These are phyloP conservation scores for Daldinia childiae DNA, from an alignment of 495 filamentous ascomycete genomes.

Conservation along the genomic window DNA sequence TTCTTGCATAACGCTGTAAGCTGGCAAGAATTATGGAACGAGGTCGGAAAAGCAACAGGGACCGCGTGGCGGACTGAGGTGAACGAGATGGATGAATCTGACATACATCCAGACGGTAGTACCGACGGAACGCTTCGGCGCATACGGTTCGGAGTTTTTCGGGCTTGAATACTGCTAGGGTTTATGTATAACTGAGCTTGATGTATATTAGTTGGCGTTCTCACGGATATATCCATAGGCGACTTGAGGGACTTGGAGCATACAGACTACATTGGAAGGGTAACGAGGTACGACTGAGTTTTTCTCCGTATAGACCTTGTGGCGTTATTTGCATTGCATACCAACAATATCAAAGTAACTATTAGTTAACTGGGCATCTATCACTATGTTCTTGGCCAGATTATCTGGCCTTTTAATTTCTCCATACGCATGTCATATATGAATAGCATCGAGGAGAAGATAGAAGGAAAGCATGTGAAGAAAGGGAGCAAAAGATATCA, in stretches of 20 bases:
- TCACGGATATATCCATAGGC: not conserved
- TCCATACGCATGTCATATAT: too few species aligned
- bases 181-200: not conserved
- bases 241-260: not conserved
- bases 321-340: not conserved
- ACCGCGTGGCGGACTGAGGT: slow-evolving; percentile 55
- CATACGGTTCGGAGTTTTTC: slow-evolving; percentile 39
- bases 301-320: not conserved
- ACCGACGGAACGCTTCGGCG: slow-evolving; percentile 34
- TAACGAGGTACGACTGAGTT: not conserved
- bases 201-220: not conserved
- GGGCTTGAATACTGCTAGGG: slow-evolving; percentile 13
- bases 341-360: not conserved
- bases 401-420: too few species aligned
- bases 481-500: too few species aligned
- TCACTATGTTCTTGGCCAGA: too few species aligned
- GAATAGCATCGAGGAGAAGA: too few species aligned
- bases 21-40: slow-evolving; percentile 58
- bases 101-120: slow-evolving; percentile 12
- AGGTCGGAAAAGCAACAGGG: slow-evolving; percentile 53
- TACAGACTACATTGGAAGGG: not conserved
- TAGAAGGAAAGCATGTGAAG: too few species aligned
- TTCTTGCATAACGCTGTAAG: slow-evolving; percentile 56
- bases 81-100: slow-evolving; percentile 39
- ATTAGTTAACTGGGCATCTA: not conserved